Evolutionary conservation across 2,329 filamentous ascomycete species (phyloP).

Genomic region (Colletotrichum brevisporum): DNA sequence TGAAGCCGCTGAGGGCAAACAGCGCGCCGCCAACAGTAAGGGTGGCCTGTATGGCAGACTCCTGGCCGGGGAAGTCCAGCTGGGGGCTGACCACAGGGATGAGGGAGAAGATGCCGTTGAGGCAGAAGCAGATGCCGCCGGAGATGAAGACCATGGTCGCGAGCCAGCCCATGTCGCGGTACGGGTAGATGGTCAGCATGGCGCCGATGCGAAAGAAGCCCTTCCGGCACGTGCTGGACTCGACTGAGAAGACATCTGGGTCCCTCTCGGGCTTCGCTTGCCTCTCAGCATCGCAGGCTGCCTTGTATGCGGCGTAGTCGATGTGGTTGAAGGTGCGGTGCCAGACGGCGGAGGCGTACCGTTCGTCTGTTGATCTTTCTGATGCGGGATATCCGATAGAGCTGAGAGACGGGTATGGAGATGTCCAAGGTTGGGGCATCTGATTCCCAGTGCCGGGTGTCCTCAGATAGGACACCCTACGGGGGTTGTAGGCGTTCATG

Average conservation of each 20-base stretch:
- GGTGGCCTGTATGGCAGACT: constrained; percentile 5
- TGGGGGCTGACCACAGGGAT: constrained; percentile 1
- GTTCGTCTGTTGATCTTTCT: constrained; percentile 19
- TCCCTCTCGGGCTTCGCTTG: constrained; percentile 27
- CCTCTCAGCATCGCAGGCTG: constrained; percentile 35
- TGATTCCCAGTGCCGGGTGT: constrained; percentile 14
- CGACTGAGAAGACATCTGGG: constrained; percentile 18
- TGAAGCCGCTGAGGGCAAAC: constrained; percentile 18
- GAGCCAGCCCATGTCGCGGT: constrained; percentile 38
- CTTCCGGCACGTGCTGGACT: neutral
- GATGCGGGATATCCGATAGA: constrained; percentile 34
- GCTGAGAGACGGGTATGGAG: constrained; percentile 36
- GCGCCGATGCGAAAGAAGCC: constrained; percentile 26
- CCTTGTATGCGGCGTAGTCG: constrained; percentile 37
- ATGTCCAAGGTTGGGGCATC: constrained; percentile 11
- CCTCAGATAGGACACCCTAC: constrained; percentile 37
- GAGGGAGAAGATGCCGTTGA: constrained; percentile 34
- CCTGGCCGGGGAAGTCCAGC: constrained; percentile 20
- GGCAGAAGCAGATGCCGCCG: constrained; percentile 15
- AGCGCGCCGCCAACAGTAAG: constrained; percentile 22
- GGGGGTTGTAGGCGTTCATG: constrained; percentile 40
- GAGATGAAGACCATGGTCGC: constrained; percentile 31
- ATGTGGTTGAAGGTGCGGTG: constrained; percentile 36
- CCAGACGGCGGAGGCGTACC: constrained; percentile 30
- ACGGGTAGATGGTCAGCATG: constrained; percentile 38